Percentiles rank a stretch among this genome's conserved stretches.
Evolutionary conservation across 352 stramenopile genomes (phyloP).

Genomic region (Globisporangium polare): DNA sequence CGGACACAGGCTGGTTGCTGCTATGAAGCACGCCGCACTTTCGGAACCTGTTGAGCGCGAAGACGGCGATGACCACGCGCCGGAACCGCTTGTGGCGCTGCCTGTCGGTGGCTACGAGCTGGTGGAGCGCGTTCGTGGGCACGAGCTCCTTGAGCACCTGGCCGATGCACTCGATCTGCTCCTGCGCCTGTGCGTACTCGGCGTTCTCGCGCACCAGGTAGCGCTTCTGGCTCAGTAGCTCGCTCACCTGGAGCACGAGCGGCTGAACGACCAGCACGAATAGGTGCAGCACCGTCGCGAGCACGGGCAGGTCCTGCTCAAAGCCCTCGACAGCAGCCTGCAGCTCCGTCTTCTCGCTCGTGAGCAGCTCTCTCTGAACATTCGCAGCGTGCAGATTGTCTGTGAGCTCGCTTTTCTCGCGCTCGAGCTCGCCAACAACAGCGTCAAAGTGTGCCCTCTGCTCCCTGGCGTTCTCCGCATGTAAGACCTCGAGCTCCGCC

Average conservation of each 20-base stretch:
- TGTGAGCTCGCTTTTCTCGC: conserved; percentile 28
- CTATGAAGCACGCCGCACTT: conserved; percentile 20
- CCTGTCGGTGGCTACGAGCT: conserved; percentile 2
- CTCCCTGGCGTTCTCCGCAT: conserved; percentile 31
- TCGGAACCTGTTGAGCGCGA: conserved; percentile 63
- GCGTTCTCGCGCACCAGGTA: conserved; percentile 44
- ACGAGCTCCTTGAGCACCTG: conserved; percentile 57
- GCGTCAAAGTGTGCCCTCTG: conserved; percentile 35
- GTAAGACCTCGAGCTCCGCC: conserved; percentile 39
- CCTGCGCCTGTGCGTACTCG: conserved; percentile 34
- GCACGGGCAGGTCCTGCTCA: conserved; percentile 42
- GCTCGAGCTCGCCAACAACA: conserved; percentile 28
- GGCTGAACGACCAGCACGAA: conserved; percentile 58
- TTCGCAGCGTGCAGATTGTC: conserved; percentile 27
- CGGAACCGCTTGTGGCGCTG: conserved; percentile 32
- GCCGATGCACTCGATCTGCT: conserved; percentile 61
- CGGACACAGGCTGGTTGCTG: neutral
- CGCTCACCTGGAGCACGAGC: conserved; percentile 63
- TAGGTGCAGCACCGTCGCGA: conserved; percentile 43
- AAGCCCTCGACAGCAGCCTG: conserved; percentile 26
- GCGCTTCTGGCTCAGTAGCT: conserved; percentile 58
- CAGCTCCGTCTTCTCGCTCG: conserved; percentile 22
- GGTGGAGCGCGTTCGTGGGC: conserved; percentile 18
- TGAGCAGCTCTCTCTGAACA: conserved; percentile 9
- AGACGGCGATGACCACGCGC: conserved; percentile 51